phyloP scores from a whole-genome alignment of 495 filamentous ascomycete species.

The Hypoxylon lienhwacheense region DNA sequence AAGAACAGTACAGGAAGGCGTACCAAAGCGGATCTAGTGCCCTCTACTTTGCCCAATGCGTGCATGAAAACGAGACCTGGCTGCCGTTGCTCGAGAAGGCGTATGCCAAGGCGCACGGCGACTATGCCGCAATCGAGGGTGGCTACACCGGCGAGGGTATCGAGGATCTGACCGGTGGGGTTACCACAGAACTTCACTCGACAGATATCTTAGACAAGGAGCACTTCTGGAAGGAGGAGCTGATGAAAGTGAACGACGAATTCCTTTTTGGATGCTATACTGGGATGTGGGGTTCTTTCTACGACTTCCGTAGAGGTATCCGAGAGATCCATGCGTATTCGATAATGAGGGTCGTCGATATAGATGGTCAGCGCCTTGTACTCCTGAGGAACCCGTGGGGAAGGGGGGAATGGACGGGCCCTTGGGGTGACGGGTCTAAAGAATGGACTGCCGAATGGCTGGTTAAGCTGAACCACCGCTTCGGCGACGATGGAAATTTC shows the following conservation, averaged over 20 bases:
- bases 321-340: conserved; percentile 85
- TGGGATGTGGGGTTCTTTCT: conserved; percentile 62
- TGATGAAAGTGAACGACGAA: conserved; percentile 80
- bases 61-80: conserved; percentile 89
- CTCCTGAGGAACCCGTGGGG: conserved; percentile 91
- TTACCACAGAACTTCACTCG: conserved; percentile 78
- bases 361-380: conserved; percentile 72
- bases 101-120: conserved; percentile 93
- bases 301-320: conserved; percentile 70
- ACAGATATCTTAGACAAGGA: conserved; percentile 86
- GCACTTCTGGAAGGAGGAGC: conserved; percentile 83
- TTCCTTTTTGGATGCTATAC: conserved; percentile 87
- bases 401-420: conserved; percentile 74
- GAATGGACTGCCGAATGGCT: conserved; percentile 93
- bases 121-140: conserved; percentile 80
- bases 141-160: conserved; percentile 87
- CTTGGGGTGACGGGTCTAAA: conserved; percentile 87
- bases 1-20: conserved; percentile 74
- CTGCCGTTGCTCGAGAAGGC: conserved; percentile 92
- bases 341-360: conserved; percentile 78
- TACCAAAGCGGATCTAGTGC: conserved; percentile 75
- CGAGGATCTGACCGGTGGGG: conserved; percentile 91
- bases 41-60: conserved; percentile 84
- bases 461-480: conserved; percentile 72
- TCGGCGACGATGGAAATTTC: conserved; percentile 83